phyloP scores from a whole-genome alignment of 495 filamentous ascomycete genomes.

The Hypoxylon intermedium region DNA sequence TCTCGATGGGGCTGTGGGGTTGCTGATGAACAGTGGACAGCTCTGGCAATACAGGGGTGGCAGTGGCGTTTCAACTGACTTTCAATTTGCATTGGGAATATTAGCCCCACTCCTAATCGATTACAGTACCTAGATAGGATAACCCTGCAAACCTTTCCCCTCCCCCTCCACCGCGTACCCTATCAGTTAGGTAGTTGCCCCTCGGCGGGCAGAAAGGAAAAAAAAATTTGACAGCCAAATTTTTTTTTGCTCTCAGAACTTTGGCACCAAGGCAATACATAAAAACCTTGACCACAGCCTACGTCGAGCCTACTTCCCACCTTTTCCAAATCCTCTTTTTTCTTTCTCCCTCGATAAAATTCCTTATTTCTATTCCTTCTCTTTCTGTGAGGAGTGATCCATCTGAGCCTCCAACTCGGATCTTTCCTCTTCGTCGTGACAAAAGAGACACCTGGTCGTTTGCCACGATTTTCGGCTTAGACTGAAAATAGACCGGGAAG shows the following conservation, averaged over 20 bases:
- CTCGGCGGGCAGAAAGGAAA: slow-evolving; percentile 25
- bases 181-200: slow-evolving; percentile 26
- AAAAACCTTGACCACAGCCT: slow-evolving; percentile 37
- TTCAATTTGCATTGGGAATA: background rate
- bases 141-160: slow-evolving; percentile 13
- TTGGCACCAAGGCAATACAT: slow-evolving; percentile 20
- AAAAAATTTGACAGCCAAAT: slow-evolving; percentile 24
- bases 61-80: slow-evolving; percentile 8
- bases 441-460: slow-evolving; percentile 24
- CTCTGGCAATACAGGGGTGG: background rate
- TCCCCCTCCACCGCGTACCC: slow-evolving; percentile 22
- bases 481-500: slow-evolving; percentile 32
- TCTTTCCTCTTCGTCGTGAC: slow-evolving; percentile 22
- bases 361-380: slow-evolving; percentile 11
- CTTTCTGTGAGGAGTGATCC: slow-evolving; percentile 32
- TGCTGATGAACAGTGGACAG: background rate
- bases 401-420: slow-evolving; percentile 38
- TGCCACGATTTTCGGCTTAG: slow-evolving; percentile 26
- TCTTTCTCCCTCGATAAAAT: background rate
- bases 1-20: background rate
- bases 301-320: slow-evolving; percentile 1
- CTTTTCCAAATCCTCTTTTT: slow-evolving; percentile 23
- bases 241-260: slow-evolving; percentile 9
- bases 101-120: slow-evolving; percentile 21
- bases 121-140: slow-evolving; percentile 10